Evolutionary conservation across 371 early-diverging fungal genomes (phyloP), one percentile per base, ranked within the genome.

Genomic region (Haplosporangium sp.): DNA sequence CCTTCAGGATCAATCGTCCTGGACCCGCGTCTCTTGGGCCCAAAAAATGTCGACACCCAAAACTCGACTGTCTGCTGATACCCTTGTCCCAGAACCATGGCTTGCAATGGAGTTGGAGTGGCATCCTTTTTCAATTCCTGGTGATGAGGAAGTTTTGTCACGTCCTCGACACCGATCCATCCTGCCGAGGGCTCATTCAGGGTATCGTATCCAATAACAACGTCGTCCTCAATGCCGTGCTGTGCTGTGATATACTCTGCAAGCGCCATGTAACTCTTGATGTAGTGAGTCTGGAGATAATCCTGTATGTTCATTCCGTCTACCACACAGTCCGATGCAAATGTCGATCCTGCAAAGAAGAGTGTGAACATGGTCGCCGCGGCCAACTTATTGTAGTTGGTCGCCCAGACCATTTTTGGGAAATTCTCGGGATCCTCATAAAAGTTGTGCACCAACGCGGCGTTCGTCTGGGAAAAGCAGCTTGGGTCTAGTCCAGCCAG

Each of bases 321-420:
- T 45, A 89, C 86, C n/a, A 70, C 80, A 53, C 89, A 86, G 6
- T 87, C 73, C 0, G 95, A 95, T 1, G 94, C 93, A 85, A 88
- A 94, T 7, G 74, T 82, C 36, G 85, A 82, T 37, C 94, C 95
- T n/a, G 84, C 94, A 81, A 92, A 95, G 72, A 94, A 94, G 14
- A 94, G 82, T 0, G 95, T 92, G 62, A 94, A 94, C 90, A 95
- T 90, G 53, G 95, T 94, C 1, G 92, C 86, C 0, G 91, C 86
- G n/a, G 95, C 95, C 14, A 95, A 80, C 56, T 93, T 94, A 62
- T 84, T 83, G 76, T 95, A 94, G 67, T 95, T 95, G 37, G 96
- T 94, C 14, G 93, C 86, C 96, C 96, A 95, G 40, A 93, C 91
- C 95, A 95, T 95, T 61, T 88, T 90, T 20, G 92, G 91, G 57